Evolutionary conservation across 2,329 filamentous ascomycete species (phyloP).

Genomic region (Trichoderma aggressivum): DNA sequence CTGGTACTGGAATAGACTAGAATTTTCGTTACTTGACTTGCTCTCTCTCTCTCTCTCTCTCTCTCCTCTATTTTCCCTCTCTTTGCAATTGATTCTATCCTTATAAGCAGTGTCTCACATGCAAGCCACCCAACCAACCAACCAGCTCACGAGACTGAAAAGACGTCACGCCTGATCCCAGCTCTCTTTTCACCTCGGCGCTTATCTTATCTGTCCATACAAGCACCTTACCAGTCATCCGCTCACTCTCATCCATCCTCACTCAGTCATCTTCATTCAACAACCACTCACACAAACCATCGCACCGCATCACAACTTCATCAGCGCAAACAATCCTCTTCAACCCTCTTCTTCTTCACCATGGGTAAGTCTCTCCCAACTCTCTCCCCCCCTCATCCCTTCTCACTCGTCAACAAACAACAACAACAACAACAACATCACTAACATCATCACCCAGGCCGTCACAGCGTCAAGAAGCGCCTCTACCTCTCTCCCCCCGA

Average conservation of each 20-base stretch:
- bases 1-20: background rate
- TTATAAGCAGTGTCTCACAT: background rate
- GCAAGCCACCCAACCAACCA: background rate
- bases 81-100: background rate
- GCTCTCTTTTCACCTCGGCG: background rate
- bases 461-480: slow-evolving; percentile 35
- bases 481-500: slow-evolving; percentile 41
- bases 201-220: background rate
- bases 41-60: background rate
- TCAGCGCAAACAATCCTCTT: background rate
- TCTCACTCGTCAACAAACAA: too few species aligned
- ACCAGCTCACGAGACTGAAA: background rate
- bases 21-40: background rate
- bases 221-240: background rate
- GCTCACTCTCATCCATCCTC: background rate
- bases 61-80: background rate
- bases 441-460: background rate
- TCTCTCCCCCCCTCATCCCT: background rate
- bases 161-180: background rate
- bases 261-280: background rate
- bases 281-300: background rate
- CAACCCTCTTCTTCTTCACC: background rate
- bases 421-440: too few species aligned
- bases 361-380: slow-evolving; percentile 4
- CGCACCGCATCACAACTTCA: background rate